These are phyloP conservation scores for Neolentinus lepideus DNA, from an alignment of 1,284 basidiomycete genomes.

Conservation along the genomic window DNA sequence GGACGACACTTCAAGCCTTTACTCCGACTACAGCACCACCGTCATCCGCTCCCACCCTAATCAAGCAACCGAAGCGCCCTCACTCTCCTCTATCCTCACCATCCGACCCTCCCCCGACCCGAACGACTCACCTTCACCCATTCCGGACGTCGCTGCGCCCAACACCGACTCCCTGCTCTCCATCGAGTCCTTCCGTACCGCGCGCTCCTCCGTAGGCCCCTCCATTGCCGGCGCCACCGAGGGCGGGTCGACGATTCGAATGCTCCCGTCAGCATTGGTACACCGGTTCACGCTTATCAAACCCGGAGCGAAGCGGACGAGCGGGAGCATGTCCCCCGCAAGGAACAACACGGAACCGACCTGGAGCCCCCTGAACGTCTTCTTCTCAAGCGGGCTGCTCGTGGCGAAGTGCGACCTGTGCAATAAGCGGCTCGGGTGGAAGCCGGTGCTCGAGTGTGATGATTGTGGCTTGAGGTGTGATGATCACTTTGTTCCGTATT, in stretches of 20 bases:
- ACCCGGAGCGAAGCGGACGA: slow-evolving; percentile 51
- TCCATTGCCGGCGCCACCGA: slow-evolving; percentile 65
- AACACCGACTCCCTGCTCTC: slow-evolving; percentile 44
- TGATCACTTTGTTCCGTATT: slow-evolving; percentile 4
- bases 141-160: slow-evolving; percentile 11
- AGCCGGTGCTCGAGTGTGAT: slow-evolving; percentile 81
- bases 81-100: slow-evolving; percentile 68
- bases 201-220: slow-evolving; percentile 31
- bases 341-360: slow-evolving; percentile 23
- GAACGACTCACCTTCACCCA: slow-evolving; percentile 20
- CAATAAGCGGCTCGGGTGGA: slow-evolving; percentile 75
- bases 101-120: slow-evolving; percentile 50
- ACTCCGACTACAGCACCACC: slow-evolving; percentile 62
- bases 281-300: slow-evolving; percentile 86
- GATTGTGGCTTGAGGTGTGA: slow-evolving; percentile 71
- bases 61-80: slow-evolving; percentile 38
- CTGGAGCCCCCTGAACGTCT: slow-evolving; percentile 74
- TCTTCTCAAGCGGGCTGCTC: slow-evolving; percentile 63
- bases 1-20: slow-evolving; percentile 33
- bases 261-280: slow-evolving; percentile 42
- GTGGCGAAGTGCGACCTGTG: slow-evolving; percentile 80
- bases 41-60: slow-evolving; percentile 45
- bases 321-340: slow-evolving; percentile 22
- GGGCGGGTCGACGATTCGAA: slow-evolving; percentile 59
- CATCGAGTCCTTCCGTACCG: slow-evolving; percentile 66